phyloP scores from a whole-genome alignment of 805 yeast genomes.

The Scheffersomyces amazonensis region DNA sequence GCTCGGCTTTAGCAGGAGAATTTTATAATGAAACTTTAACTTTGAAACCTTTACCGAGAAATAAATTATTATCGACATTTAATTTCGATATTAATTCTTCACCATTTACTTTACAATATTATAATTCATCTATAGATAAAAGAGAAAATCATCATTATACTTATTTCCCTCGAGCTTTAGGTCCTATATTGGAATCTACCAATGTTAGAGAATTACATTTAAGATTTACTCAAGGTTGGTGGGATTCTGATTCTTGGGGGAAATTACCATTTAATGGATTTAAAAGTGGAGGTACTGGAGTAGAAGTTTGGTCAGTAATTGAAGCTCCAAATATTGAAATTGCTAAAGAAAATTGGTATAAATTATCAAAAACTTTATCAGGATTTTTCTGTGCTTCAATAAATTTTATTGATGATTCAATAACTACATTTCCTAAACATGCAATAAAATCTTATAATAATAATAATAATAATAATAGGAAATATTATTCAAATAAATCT shows the following conservation, averaged over 20 bases:
- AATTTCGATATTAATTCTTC: conserved; percentile 63
- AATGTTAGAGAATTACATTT: conserved; percentile 74
- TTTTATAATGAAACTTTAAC: conserved; percentile 57
- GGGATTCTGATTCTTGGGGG: conserved; percentile 92
- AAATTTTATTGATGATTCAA: conserved; percentile 77
- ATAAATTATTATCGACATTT: conserved; percentile 68
- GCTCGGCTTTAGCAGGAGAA: conserved; percentile 7
- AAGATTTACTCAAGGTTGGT: conserved; percentile 90
- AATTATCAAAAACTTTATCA: conserved; percentile 70
- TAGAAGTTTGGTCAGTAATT: conserved; percentile 85
- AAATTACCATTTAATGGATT: conserved; percentile 68
- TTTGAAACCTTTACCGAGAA: conserved; percentile 71
- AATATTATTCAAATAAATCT: conserved; percentile 17
- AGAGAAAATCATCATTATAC: conserved; percentile 47
- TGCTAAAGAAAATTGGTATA: conserved; percentile 67
- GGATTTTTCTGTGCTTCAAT: conserved; percentile 95
- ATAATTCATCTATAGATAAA: conserved; percentile 13
- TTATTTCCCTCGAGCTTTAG: conserved; percentile 76
- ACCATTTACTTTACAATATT: conserved; percentile 20
- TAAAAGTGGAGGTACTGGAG: conserved; percentile 89
- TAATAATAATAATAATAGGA: no score
- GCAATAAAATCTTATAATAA: conserved; percentile 41
- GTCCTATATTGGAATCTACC: conserved; percentile 68
- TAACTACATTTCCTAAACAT: conserved; percentile 57
- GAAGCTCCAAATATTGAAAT: conserved; percentile 55